Conservation (phyloP, 257 asterid genomes). For the Nicotiana benthamiana region DNA sequence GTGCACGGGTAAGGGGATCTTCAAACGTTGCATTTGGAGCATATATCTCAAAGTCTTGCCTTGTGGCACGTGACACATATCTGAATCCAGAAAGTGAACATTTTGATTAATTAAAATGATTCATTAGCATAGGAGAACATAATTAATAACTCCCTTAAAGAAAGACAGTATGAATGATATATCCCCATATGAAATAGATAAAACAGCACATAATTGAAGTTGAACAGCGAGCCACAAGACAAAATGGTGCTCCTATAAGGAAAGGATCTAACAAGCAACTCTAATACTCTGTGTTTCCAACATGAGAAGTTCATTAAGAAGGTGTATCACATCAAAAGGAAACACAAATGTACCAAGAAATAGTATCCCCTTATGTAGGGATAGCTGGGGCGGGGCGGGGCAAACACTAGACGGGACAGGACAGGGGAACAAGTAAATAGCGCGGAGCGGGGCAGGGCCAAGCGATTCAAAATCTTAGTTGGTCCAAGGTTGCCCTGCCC, state of each 20-base stretch:
- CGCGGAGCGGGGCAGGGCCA: too few relatives aligned
- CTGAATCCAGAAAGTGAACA: constrained; percentile 26
- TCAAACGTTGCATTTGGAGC: constrained; percentile 73
- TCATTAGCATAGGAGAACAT: neutral
- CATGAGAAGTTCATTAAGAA: neutral
- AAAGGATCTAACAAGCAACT: neutral
- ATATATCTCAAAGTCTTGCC: constrained; percentile 74
- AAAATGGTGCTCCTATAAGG: neutral
- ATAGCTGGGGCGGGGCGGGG: too few relatives aligned
- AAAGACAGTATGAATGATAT: neutral
- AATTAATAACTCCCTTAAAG: neutral
- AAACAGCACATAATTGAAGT: neutral
- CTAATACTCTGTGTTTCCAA: neutral
- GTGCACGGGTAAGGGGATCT: constrained; percentile 86
- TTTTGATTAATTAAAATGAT: neutral
- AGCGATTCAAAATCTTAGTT: too few relatives aligned
- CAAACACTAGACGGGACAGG: too few relatives aligned
- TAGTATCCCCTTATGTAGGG: neutral
- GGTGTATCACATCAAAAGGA: neutral
- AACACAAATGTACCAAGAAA: neutral
- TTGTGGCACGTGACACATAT: constrained; percentile 59
- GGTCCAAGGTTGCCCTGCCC: too few relatives aligned
- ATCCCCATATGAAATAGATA: neutral
- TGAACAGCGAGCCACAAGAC: neutral
- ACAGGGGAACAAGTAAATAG: too few relatives aligned